phyloP scores from a whole-genome alignment of 768 basidiomycete species.

The Naganishia vishniacii region DNA sequence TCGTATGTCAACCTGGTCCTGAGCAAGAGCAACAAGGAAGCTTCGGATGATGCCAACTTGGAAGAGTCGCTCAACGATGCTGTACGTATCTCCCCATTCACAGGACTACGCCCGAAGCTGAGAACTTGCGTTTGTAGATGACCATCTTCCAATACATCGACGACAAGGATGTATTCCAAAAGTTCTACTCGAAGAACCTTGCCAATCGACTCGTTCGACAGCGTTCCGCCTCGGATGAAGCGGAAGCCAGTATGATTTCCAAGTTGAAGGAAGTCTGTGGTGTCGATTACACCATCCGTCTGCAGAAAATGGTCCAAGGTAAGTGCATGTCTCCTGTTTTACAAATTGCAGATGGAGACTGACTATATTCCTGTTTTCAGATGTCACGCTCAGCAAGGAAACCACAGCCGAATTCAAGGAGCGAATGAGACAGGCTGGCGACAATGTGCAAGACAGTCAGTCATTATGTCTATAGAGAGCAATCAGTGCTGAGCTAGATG shows the following conservation, averaged over 20 bases:
- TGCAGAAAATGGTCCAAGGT: constrained; percentile 97
- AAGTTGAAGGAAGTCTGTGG: constrained; percentile 95
- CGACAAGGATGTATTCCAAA: constrained; percentile 98
- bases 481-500: neutral
- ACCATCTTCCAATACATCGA: constrained; percentile 95
- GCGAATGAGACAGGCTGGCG: constrained; percentile 77
- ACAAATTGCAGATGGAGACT: neutral
- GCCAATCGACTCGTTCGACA: constrained; percentile 86
- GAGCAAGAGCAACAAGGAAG: constrained; percentile 90
- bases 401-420: constrained; percentile 91
- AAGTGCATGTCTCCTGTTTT: constrained; percentile 18
- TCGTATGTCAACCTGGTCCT: constrained; percentile 84
- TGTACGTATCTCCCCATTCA: constrained; percentile 53
- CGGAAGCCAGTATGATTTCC: constrained; percentile 94
- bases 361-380: constrained; percentile 50
- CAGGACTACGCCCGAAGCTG: neutral
- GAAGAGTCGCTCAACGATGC: constrained; percentile 86
- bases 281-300: constrained; percentile 92
- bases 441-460: constrained; percentile 31
- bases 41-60: constrained; percentile 74
- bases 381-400: constrained; percentile 92
- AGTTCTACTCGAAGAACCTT: constrained; percentile 90
- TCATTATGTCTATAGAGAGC: too few species aligned
- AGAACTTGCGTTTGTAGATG: constrained; percentile 59
- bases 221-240: constrained; percentile 89